Base-by-base conservation (phyloP, 2,329 filamentous ascomycete genomes). In the Ophiostoma novo-ulmi region DNA sequence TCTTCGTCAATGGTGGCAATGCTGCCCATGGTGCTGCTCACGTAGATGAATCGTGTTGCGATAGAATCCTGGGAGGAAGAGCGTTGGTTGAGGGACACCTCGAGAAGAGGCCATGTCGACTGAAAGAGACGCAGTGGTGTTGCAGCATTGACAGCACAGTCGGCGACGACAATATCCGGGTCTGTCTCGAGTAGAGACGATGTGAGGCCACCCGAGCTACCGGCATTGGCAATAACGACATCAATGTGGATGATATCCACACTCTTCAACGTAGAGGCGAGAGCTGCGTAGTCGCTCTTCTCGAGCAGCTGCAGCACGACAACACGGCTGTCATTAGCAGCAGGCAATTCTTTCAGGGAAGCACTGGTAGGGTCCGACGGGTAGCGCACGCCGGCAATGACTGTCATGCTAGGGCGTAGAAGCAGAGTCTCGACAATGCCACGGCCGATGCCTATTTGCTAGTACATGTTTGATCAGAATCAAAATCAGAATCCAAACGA, bases 321-420 rank as follows among this genome's bases (percentile, higher is more conserved):
- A 35, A 35, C 10, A 17, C 58, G 58, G 58, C 58, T 63, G 58
- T 14, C 58, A 5, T 7, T 14, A 7, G 58, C 58, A 31, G 5
- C 26, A 11, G 58, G 91, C 31, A 96, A 83, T 76, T 93, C 89
- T 80, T 94, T 91, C 31, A 97, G 84, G 38, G 90, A 88, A 2
- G 92, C 96, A 14, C 71, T 68, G 13, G 73, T 68, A 20, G 71
- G 61, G 41, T 73, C 63, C 41, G 73, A 20, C 3, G 74, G 73
- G 35, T 71, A 61, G 72, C 76, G 75, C 22, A 75, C 71, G n/a
- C 74, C 74, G 48, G 75, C 75, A 67, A 79, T 67, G 64, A 78
- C 75, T 69, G 73, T 76, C 17, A 74, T 75, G 69, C 73, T 20
- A 5, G 76, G 74, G 35, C 76, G 76, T 35, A 52, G 64, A 11